Percentiles rank a stretch among this genome's conserved stretches.
These are phyloP conservation scores for Pseudogymnoascus sp. DNA, from an alignment of 2,329 filamentous ascomycete genomes.

Conservation along the genomic window DNA sequence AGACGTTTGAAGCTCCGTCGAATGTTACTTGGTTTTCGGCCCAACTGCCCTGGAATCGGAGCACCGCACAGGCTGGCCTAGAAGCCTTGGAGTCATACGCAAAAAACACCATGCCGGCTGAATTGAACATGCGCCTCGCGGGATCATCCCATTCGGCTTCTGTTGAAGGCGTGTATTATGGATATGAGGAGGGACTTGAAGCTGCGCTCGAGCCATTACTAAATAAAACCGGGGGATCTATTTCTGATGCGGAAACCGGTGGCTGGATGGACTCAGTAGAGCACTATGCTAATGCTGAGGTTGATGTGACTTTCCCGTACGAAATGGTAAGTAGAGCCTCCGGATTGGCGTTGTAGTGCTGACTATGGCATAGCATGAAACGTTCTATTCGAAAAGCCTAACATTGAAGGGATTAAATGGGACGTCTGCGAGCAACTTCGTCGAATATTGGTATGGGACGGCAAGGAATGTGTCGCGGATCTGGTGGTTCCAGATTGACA, in stretches of 20 bases:
- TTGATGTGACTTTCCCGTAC: neutral
- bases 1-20: slow-evolving; percentile 29
- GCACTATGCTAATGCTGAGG: neutral
- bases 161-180: neutral
- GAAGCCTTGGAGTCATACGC: neutral
- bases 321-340: neutral
- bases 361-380: slow-evolving; percentile 27
- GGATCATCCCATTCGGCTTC: neutral
- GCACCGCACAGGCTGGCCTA: neutral
- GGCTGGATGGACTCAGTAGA: neutral
- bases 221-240: neutral
- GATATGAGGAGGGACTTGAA: neutral
- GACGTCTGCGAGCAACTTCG: slow-evolving; percentile 34
- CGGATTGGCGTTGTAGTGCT: neutral
- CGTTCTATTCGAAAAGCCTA: slow-evolving; percentile 52
- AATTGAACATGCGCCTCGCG: neutral
- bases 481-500: slow-evolving; percentile 57
- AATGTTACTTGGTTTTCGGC: slow-evolving; percentile 20
- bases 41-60: slow-evolving; percentile 11
- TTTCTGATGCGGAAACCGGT: neutral
- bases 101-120: neutral
- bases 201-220: neutral
- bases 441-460: slow-evolving; percentile 45
- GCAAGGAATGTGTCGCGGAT: slow-evolving; percentile 40
- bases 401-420: slow-evolving; percentile 43